Conservation (phyloP, 225 moss, liverwort and hornwort genomes). For the Pleurozium schreberi region DNA sequence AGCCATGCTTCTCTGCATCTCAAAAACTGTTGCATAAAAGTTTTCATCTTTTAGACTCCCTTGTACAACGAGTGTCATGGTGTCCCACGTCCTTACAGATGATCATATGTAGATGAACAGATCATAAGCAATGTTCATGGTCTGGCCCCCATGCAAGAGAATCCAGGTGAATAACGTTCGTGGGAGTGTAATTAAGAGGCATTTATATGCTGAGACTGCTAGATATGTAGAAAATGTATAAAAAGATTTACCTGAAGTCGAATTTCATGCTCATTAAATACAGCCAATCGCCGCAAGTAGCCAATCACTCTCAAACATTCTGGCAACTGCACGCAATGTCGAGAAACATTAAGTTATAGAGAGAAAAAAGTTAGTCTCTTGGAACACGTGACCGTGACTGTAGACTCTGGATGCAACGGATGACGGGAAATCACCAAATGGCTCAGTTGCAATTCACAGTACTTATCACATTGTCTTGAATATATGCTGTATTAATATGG, state of each 20-base stretch:
- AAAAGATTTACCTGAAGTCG: conserved; percentile 60
- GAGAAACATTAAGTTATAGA: background rate
- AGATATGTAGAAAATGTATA: background rate
- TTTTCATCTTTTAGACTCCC: background rate
- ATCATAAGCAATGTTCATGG: background rate
- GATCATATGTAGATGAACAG: background rate
- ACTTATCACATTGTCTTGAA: background rate
- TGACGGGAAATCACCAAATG: background rate
- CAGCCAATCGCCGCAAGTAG: conserved; percentile 78
- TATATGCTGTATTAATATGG: background rate
- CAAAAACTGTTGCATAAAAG: conserved; percentile 73
- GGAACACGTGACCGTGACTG: background rate
- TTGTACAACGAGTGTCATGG: background rate
- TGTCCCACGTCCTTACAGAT: background rate
- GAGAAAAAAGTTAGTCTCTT: background rate
- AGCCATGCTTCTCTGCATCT: conserved; percentile 99
- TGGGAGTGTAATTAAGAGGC: background rate
- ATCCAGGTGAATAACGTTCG: background rate
- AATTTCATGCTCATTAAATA: conserved; percentile 92
- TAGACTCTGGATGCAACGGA: background rate
- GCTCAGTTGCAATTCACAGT: background rate
- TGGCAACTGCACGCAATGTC: conserved; percentile 49
- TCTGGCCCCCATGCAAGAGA: background rate
- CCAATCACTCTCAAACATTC: conserved; percentile 95
- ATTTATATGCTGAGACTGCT: background rate